Evolutionary conservation across 163 green algal species (phyloP).

Genomic region (Coccomyxa subellipsoidea): DNA sequence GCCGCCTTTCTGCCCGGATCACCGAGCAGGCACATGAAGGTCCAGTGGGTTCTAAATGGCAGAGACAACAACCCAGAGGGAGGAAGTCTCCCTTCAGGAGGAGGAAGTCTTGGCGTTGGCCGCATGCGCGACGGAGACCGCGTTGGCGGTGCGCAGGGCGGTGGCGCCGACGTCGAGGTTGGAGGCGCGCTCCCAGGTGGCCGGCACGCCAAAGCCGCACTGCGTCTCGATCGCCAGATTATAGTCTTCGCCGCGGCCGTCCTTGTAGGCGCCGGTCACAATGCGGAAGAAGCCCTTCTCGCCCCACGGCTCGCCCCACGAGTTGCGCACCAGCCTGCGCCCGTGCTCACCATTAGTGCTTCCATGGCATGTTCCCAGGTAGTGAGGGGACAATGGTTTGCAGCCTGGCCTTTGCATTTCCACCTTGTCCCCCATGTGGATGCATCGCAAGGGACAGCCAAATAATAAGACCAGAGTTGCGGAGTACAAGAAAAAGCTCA

Average conservation of each 20-base stretch:
- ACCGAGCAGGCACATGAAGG: no score
- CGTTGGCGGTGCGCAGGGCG: background rate
- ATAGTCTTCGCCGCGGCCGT: constrained; percentile 55
- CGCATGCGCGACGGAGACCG: background rate
- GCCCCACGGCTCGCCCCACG: constrained; percentile 66
- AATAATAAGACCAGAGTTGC: no score
- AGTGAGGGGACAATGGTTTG: background rate
- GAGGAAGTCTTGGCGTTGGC: background rate
- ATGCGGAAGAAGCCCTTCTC: constrained; percentile 48
- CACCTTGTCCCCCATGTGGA: no score
- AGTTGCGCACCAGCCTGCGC: constrained; percentile 55
- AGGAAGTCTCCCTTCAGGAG: no score
- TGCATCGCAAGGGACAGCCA: no score
- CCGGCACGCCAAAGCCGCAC: constrained; percentile 42
- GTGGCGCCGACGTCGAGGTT: constrained; percentile 31
- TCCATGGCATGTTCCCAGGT: no score
- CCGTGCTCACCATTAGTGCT: no score
- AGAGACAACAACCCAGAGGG: no score
- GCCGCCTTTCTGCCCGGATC: no score
- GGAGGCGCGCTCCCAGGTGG: constrained; percentile 27
- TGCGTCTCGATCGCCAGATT: constrained; percentile 74
- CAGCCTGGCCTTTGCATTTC: background rate
- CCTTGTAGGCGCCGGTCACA: constrained; percentile 56
- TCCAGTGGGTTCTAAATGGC: no score
- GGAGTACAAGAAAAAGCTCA: no score